Evolutionary conservation across 495 filamentous ascomycete species (phyloP).

Genomic region (Letharia columbiana): DNA sequence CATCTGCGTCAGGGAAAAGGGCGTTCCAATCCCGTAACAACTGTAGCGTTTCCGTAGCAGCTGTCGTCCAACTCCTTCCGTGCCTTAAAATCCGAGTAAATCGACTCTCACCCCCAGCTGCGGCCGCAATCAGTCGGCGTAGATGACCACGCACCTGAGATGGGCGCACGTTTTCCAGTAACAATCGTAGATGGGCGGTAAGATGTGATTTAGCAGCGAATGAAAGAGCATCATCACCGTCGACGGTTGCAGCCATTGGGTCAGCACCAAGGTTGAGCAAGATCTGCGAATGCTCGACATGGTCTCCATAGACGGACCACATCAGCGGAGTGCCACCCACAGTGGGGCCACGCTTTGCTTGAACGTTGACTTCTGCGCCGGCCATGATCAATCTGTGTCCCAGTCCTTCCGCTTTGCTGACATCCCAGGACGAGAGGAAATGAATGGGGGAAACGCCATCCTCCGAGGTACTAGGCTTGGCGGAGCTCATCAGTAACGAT

Average conservation of each 20-base stretch:
- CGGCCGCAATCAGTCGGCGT: constrained; percentile 18
- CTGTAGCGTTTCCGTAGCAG: constrained; percentile 18
- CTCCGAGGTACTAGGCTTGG: constrained; percentile 17
- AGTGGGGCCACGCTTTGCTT: constrained; percentile 21
- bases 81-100: constrained; percentile 27
- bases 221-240: constrained; percentile 25
- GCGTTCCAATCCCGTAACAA: constrained; percentile 22
- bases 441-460: constrained; percentile 27
- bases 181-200: constrained; percentile 22
- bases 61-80: constrained; percentile 21
- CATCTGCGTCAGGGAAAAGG: constrained; percentile 19
- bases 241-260: constrained; percentile 16
- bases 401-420: constrained; percentile 19
- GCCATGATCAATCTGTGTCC: constrained; percentile 25
- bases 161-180: constrained; percentile 25
- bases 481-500: constrained; percentile 9
- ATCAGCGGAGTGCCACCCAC: constrained; percentile 29
- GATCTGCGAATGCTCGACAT: constrained; percentile 22
- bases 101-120: constrained; percentile 24
- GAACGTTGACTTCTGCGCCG: constrained; percentile 29
- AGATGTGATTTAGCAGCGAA: constrained; percentile 26
- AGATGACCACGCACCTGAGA: constrained; percentile 21
- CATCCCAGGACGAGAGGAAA: constrained; percentile 25
- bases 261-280: constrained; percentile 26
- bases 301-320: constrained; percentile 26